Conservation (phyloP, 176 grass and related monocot genomes). For the Oryza brachyantha region DNA sequence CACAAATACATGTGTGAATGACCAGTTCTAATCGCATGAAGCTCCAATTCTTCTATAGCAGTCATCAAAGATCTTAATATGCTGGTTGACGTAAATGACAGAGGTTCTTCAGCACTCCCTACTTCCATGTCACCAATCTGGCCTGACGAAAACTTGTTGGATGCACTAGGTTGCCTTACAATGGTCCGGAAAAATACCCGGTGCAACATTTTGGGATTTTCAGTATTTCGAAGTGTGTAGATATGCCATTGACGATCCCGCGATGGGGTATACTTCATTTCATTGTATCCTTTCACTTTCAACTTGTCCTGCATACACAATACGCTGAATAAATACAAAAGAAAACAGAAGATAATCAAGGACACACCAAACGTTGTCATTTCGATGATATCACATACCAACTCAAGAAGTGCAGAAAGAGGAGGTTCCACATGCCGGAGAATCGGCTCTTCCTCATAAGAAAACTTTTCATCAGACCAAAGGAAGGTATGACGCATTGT, state of each 20-base stretch:
- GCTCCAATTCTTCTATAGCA: constrained; percentile 92
- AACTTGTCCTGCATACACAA: constrained; percentile 70
- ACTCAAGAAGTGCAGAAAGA: constrained; percentile 84
- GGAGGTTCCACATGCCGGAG: constrained; percentile 94
- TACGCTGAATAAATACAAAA: constrained; percentile 21
- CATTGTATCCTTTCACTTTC: constrained; percentile 78
- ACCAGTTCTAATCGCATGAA: constrained; percentile 80
- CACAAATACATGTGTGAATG: constrained; percentile 91
- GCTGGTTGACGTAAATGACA: constrained; percentile 73
- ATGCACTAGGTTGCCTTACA: constrained; percentile 67
- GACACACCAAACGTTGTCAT: constrained; percentile 3
- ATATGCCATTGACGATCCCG: constrained; percentile 96
- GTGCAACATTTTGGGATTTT: constrained; percentile 64
- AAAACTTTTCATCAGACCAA: constrained; percentile 65
- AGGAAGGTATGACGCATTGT: constrained; percentile 87
- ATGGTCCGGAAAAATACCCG: constrained; percentile 90
- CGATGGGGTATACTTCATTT: constrained; percentile 89
- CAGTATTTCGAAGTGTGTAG: constrained; percentile 74
- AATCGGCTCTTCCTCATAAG: constrained; percentile 79
- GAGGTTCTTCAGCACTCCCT: constrained; percentile 34
- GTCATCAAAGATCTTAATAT: constrained; percentile 80
- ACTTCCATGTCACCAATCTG: constrained; percentile 45
- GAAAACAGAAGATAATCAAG: background rate
- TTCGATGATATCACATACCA: constrained; percentile 51
- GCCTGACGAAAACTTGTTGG: constrained; percentile 51